Conservation (phyloP, 305 asterid species). For the Fraxinus angustifolia region DNA sequence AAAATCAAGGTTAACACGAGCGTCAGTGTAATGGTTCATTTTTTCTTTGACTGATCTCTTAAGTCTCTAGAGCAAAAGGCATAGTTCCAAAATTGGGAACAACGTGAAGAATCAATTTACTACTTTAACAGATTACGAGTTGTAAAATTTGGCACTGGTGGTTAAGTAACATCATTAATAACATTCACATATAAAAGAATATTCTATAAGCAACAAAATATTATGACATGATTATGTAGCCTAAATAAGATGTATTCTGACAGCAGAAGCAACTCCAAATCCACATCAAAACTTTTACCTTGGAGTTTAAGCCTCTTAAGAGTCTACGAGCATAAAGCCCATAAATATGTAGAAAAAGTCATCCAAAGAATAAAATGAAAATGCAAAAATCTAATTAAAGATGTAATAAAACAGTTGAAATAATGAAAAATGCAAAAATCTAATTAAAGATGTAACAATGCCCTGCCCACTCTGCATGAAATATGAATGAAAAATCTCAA, state of each 20-base stretch:
- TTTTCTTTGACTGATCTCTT: slow-evolving; percentile 12
- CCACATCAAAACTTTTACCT: neutral
- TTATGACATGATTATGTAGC: neutral
- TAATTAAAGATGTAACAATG: neutral
- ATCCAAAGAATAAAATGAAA: neutral
- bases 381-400: neutral
- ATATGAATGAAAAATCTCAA: neutral
- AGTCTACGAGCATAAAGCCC: neutral
- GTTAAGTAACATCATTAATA: neutral
- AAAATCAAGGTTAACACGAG: slow-evolving; percentile 6
- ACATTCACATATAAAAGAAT: neutral
- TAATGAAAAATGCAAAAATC: neutral
- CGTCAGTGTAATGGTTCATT: neutral
- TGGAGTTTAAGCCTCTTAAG: neutral
- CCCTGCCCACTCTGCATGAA: neutral
- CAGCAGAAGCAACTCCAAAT: neutral
- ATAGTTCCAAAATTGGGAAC: slow-evolving; percentile 6
- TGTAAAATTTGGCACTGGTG: neutral
- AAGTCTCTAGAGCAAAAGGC: neutral
- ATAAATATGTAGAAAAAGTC: neutral
- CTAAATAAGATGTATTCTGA: neutral
- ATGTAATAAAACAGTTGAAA: neutral
- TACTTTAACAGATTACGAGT: neutral
- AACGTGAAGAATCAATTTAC: neutral
- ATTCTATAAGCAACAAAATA: neutral